Base-by-base conservation (phyloP, 768 basidiomycete species). In the Chiua virens region DNA sequence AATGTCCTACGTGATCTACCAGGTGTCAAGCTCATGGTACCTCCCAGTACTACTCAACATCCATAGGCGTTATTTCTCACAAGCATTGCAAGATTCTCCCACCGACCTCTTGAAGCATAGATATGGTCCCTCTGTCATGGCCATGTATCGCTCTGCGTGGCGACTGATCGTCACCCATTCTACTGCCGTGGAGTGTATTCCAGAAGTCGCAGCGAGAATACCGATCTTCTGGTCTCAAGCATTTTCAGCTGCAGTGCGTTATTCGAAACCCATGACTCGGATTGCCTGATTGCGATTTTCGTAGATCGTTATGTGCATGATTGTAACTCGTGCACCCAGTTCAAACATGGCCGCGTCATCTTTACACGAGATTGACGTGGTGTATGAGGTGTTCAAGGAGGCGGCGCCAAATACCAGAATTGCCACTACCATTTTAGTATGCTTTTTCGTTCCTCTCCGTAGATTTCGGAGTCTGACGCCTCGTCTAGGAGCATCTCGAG, bases 141-240 rank as follows among this genome's bases (percentile, higher is more conserved):
- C 88, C 0, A 79, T 81, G 14, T 89, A 86, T 66, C 83, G 85
- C 3, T 85, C 85, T 2, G 82, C 86, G 5, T 88, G 85, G 81
- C 72, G 86, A 15, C 59, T 87, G 27, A 79, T 83, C 36, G 73
- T 78, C 41, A 73, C 74, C 0, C 68, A 85, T 45, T 68, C 70
- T 17, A 64, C 74, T n/a, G 67, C 74, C 1, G 79, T 77, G 68
- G 62, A 64, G 15, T 52, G 59, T 18, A 66, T 72, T 5, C 76
- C 80, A 1, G 65, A 73, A 3, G 54, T 80, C 6, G 58, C 81
- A 5, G 63, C 72, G 8, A 71, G 86, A 10, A 57, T 81, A 27
- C 74, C 73, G 15, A 55, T 82, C 10, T 65, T 79, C n/a, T 89
- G 87, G 85, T 87, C 86, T 13, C 79, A 83, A 32, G 77, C 76